A percentile compares a stretch with the other conserved stretches of the same genome.
phyloP scores from a whole-genome alignment of 345 rosid species.

The Boechera retrofracta region DNA sequence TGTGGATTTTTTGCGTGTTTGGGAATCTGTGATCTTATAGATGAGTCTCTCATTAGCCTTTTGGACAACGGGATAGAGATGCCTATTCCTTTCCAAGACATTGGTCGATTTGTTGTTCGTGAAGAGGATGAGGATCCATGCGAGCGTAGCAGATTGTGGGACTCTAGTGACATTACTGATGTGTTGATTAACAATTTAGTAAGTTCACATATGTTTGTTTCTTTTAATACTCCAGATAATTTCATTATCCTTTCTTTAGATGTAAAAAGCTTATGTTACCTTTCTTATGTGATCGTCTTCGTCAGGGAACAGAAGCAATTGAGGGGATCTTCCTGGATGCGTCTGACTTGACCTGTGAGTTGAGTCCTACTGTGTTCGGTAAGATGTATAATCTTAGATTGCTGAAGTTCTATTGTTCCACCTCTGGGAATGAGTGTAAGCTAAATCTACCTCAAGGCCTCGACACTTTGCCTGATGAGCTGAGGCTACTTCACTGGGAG shows the following conservation, averaged over 20 bases:
- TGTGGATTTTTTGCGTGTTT: constrained; percentile 31
- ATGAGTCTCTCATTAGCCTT: constrained; percentile 44
- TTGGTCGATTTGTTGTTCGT: constrained; percentile 34
- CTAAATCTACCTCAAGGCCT: constrained; percentile 16
- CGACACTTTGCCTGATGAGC: constrained; percentile 22
- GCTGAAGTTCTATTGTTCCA: constrained; percentile 30
- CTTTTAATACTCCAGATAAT: background rate
- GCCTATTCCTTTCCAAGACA: constrained; percentile 43
- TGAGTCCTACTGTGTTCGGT: constrained; percentile 7
- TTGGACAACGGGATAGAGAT: constrained; percentile 9
- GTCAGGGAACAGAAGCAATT: constrained; percentile 42
- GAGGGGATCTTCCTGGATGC: constrained; percentile 38
- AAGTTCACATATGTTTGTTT: background rate
- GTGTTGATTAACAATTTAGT: constrained; percentile 35
- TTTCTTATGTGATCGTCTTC: background rate
- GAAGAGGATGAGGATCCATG: constrained; percentile 35
- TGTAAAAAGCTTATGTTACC: background rate
- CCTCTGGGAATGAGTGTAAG: background rate
- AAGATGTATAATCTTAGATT: constrained; percentile 36
- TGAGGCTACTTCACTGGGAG: constrained; percentile 43
- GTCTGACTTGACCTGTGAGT: constrained; percentile 5
- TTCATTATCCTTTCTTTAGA: background rate
- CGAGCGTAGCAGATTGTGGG: constrained; percentile 40
- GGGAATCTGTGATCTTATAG: constrained; percentile 44
- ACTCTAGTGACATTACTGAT: constrained; percentile 10